Evolutionary conservation across 164 flowering plant genomes (phyloP), one percentile per base, ranked within the genome.

Genomic region (Umbilicus rupestris): DNA sequence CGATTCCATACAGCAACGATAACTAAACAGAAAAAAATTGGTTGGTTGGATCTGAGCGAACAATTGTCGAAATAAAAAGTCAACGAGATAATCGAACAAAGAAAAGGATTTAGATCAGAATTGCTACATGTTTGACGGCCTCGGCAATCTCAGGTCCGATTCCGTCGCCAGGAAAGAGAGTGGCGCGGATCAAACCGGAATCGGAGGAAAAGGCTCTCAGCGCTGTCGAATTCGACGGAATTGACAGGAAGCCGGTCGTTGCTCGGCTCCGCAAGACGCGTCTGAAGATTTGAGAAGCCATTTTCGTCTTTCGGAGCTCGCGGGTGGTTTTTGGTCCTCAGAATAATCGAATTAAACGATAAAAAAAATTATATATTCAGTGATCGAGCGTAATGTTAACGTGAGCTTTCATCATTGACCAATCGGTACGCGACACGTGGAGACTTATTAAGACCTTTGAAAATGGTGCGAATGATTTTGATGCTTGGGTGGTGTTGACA

Each of bases 111-210:
- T 35, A 24, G 65, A 45, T 49, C 33, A 14, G 55, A 47, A 47
- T 3, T 24, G 30, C 12, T 19, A 84, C 97, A 94, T 87, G 80
- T 70, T 85, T 88, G 49, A 92, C 96, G 68, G 98, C 79, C 19
- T 83, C 85, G 14, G 98, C 91, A 73, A 92, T 88, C 80, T 88
- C 96, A 33, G 98, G 98, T 14, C 98, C 98, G 76, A 92, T 88
- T 24, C 98, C 98, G 64, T 92, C 98, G 72, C 97, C 97, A 63
- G 98, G 97, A 70, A 92, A 90, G 46, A 92, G 85, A 64, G 98
- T 90, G 39, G 93, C 96, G 39, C 70, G 76, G 78, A 89, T 89
- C 70, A 85, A 79, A 59, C 73, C 30, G 44, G 77, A 64, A 46
- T 70, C 28, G 42, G 52, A 47, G 6, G 81, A 84, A 70, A 83